phyloP scores from a whole-genome alignment of 2,329 filamentous ascomycete species.

The Colletotrichum chlorophyti region DNA sequence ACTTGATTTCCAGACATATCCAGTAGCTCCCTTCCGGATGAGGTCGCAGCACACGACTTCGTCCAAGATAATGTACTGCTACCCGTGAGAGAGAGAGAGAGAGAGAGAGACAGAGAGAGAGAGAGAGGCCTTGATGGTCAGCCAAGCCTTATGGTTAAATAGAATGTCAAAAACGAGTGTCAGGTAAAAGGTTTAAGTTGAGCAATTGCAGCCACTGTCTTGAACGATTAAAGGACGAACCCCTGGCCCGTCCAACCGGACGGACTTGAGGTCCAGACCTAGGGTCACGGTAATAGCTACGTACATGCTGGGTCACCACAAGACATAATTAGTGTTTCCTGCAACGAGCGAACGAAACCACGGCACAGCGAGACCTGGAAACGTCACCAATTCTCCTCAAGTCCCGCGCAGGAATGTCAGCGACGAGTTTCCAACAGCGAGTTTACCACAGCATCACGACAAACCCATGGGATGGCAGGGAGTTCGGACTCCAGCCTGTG shows the following conservation, averaged over 20 bases:
- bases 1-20: not conserved
- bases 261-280: not conserved
- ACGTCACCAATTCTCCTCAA: conserved; percentile 14
- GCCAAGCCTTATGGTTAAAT: too few species aligned
- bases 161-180: too few species aligned
- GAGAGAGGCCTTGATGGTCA: not conserved
- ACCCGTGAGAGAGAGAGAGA: too few species aligned
- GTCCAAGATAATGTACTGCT: too few species aligned
- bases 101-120: too few species aligned
- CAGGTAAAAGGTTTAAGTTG: not conserved
- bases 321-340: conserved; percentile 6
- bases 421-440: conserved; percentile 14
- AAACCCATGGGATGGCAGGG: conserved; percentile 25
- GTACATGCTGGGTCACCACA: not conserved
- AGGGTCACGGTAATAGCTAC: not conserved
- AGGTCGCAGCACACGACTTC: not conserved
- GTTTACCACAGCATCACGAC: conserved; percentile 15
- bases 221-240: conserved; percentile 3
- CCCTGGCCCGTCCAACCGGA: not conserved
- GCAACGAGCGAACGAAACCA: not conserved
- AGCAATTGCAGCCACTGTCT: not conserved
- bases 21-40: not conserved
- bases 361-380: conserved; percentile 13
- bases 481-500: conserved; percentile 12
- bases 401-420: conserved; percentile 14